Evolutionary conservation across 495 filamentous ascomycete species (phyloP).

Genomic region (Aeminium ludgeri): DNA sequence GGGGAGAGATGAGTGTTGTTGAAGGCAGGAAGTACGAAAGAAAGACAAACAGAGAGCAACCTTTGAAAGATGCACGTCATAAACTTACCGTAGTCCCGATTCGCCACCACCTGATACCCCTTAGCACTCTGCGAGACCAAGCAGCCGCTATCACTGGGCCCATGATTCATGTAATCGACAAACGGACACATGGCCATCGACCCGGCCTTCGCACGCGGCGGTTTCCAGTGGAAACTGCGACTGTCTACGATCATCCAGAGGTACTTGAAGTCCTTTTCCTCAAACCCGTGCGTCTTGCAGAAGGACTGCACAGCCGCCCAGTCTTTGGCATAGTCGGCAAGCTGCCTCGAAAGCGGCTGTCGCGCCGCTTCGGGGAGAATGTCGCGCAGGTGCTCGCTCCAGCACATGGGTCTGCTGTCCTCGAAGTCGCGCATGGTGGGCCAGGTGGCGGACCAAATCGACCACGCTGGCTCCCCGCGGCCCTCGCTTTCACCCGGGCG

Average conservation of each 20-base stretch:
- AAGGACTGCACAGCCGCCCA: slow-evolving; percentile 1
- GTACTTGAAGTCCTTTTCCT: slow-evolving; percentile 37
- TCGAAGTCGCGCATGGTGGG: slow-evolving; percentile 43
- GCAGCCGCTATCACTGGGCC: slow-evolving; percentile 30
- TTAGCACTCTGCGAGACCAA: slow-evolving; percentile 40
- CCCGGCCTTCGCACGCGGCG: slow-evolving; percentile 36
- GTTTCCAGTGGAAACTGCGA: slow-evolving; percentile 50
- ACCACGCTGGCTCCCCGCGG: too few species aligned
- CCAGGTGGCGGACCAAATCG: too few species aligned
- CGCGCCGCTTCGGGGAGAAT: slow-evolving; percentile 28
- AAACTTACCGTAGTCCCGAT: slow-evolving; percentile 34
- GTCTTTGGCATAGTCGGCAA: slow-evolving; percentile 6
- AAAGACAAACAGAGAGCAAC: too few species aligned
- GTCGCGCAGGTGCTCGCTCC: slow-evolving; percentile 34
- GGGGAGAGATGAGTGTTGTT: background rate
- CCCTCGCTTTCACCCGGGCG: too few species aligned
- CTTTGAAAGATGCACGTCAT: too few species aligned
- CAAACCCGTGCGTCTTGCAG: background rate
- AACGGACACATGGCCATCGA: slow-evolving; percentile 70
- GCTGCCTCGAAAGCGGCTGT: slow-evolving; percentile 7
- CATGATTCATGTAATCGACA: slow-evolving; percentile 77
- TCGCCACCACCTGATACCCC: slow-evolving; percentile 44
- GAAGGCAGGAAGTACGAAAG: background rate
- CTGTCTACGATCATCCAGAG: slow-evolving; percentile 74
- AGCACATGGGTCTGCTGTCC: slow-evolving; percentile 51